Evolutionary conservation across 2,329 filamentous ascomycete genomes (phyloP).

Genomic region (Xylaria sp.): DNA sequence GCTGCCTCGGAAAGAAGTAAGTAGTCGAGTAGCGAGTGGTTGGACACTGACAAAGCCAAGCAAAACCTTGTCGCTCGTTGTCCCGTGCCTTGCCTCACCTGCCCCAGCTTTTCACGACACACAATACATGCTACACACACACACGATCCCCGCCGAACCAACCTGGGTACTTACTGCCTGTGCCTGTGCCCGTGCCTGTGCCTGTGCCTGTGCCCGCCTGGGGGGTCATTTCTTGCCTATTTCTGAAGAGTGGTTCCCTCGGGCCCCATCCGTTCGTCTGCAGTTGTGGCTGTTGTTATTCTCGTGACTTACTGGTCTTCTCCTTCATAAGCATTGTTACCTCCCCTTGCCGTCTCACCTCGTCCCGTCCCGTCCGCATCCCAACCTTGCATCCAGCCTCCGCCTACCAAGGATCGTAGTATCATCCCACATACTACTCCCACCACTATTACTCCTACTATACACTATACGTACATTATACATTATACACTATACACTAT

Average conservation of each 20-base stretch:
- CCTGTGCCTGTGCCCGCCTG: not conserved
- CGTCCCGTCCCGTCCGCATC: conserved; percentile 23
- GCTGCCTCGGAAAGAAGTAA: no score
- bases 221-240: not conserved
- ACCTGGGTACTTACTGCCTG: not conserved
- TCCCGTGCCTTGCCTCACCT: not conserved
- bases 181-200: no score
- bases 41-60: not conserved
- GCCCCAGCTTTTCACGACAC: not conserved
- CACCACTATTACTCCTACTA: not conserved
- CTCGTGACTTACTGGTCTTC: not conserved
- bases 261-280: not conserved
- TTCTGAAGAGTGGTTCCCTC: not conserved
- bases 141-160: not conserved
- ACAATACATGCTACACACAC: not conserved
- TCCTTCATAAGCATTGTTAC: not conserved
- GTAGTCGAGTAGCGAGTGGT: not conserved
- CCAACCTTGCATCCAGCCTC: conserved; percentile 27
- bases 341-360: conserved; percentile 24
- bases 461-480: no score
- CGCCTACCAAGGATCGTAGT: conserved; percentile 1
- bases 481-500: no score
- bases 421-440: conserved; percentile 13
- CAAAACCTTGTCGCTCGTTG: not conserved
- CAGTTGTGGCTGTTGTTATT: not conserved